Percentiles rank a stretch among this genome's conserved stretches.
Evolutionary conservation across 441 rosid genomes (phyloP).

Genomic region (Theobroma grandiflorum): DNA sequence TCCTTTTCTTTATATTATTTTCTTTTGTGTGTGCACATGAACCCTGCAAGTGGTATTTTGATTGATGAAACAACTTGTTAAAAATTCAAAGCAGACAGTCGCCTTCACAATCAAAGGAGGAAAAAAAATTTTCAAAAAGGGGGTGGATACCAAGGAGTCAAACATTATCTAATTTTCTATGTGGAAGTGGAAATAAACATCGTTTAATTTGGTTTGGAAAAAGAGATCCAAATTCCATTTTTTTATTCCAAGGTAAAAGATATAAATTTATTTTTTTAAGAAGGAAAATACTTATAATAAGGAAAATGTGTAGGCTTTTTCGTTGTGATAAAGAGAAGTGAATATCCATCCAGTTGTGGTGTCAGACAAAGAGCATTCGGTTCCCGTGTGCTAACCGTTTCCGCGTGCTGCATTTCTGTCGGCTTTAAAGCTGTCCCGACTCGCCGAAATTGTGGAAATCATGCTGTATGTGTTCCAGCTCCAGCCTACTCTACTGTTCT

Average conservation of each 20-base stretch:
- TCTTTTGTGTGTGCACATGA: background rate
- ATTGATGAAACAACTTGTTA: background rate
- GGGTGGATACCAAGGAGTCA: background rate
- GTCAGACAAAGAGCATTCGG: background rate
- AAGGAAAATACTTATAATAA: no score
- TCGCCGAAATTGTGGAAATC: conserved; percentile 10
- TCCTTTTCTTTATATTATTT: background rate
- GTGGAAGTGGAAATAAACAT: no score
- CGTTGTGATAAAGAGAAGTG: background rate
- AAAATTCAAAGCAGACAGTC: background rate
- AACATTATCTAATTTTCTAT: background rate
- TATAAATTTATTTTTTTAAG: no score
- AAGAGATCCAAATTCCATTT: no score
- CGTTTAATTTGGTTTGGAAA: no score
- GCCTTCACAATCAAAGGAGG: background rate
- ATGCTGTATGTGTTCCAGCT: background rate
- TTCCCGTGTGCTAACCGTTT: conserved; percentile 16
- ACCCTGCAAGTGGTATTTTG: background rate
- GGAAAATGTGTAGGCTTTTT: background rate
- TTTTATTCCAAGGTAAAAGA: no score
- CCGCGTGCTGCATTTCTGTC: conserved; percentile 17
- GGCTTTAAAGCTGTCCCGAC: background rate
- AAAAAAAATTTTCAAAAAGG: background rate
- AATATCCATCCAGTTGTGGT: background rate
- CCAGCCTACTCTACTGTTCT: background rate